Conservation (phyloP, 306 rosid species). For the Glycine latifolia region DNA sequence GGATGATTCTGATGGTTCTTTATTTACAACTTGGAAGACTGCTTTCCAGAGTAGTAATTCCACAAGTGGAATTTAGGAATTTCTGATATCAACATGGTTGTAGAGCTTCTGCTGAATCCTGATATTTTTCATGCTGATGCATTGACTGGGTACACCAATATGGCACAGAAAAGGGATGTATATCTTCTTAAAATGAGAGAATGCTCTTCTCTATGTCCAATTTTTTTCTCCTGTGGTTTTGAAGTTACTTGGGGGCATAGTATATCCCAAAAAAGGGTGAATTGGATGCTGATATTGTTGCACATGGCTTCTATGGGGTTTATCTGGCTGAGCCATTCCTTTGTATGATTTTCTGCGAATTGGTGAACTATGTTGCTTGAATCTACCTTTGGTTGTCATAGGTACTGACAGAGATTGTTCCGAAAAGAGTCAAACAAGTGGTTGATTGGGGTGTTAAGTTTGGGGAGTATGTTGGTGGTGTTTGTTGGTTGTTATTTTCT, state of each 20-base stretch:
- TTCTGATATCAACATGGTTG: slow-evolving; percentile 33
- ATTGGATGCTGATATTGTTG: slow-evolving; percentile 6
- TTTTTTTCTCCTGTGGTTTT: slow-evolving; percentile 26
- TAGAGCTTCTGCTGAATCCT: slow-evolving; percentile 48
- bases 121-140: slow-evolving; percentile 30
- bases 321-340: slow-evolving; percentile 40
- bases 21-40: neutral
- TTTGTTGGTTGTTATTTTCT: slow-evolving; percentile 40
- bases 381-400: slow-evolving; percentile 41
- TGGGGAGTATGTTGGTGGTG: neutral
- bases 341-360: slow-evolving; percentile 34
- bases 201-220: slow-evolving; percentile 31
- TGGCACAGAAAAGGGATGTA: slow-evolving; percentile 42
- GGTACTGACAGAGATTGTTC: slow-evolving; percentile 32
- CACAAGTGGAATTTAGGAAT: slow-evolving; percentile 38
- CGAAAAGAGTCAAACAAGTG: slow-evolving; percentile 20
- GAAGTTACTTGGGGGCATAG: slow-evolving; percentile 41
- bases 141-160: slow-evolving; percentile 22
- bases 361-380: slow-evolving; percentile 32
- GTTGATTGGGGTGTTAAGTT: slow-evolving; percentile 37
- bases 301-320: slow-evolving; percentile 38
- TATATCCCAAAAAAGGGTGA: slow-evolving; percentile 11
- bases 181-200: slow-evolving; percentile 24
- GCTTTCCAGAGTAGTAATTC: slow-evolving; percentile 2
- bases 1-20: slow-evolving; percentile 2